Base-by-base conservation (phyloP, 192 early-diverging fungal species). In the Phycomyces nitens region DNA sequence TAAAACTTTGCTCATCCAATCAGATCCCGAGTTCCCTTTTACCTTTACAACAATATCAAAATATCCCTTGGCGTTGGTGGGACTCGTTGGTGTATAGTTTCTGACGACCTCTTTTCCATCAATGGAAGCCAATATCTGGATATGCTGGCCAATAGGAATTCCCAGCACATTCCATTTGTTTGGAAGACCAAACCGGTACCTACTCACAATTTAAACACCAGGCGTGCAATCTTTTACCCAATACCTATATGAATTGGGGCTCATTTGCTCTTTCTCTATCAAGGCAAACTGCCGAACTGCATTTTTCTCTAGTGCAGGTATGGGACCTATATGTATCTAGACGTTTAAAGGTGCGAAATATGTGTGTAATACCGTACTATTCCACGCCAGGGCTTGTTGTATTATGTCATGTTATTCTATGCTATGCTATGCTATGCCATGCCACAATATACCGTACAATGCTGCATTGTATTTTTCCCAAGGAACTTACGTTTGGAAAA, bases 161-260 rank as follows among this genome's bases (percentile, higher is more conserved):
- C 92, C 92, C 42, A 95, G 77, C 24, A 76, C 62, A 23, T 78
- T 77, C 26, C 84, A 76, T 29, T 79, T 66, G 18, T 67, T 27
- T 0, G 92, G 89, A 47, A 96, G 83, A 24, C 76, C 83, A 71
- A 96, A 92, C 43, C 90, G 89, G 75, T 95, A 95, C 63, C 87
- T 88, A 41, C 14, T 53, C 5, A 51, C 8, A 18, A 53, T 34
- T 34, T 34, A 34, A 34, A 34, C 2, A 34, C 29, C 29, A 34
- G 29, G 29, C 29, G 29, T 34, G 29, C 29, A 34, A 55, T 51
- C 24, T 21, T 9, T 27, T 58, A n/a, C n/a, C n/a, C 14, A 23
- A 38, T 68, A 68, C 66, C 60, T 60, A 26, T 41, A 38, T 15
- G 66, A 56, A 21, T 68, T 62, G n/a, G 60, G 66, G 20, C 49